Evolutionary conservation across 202 grass and related monocot genomes (phyloP).

Genomic region (Elaeis oleifera): DNA sequence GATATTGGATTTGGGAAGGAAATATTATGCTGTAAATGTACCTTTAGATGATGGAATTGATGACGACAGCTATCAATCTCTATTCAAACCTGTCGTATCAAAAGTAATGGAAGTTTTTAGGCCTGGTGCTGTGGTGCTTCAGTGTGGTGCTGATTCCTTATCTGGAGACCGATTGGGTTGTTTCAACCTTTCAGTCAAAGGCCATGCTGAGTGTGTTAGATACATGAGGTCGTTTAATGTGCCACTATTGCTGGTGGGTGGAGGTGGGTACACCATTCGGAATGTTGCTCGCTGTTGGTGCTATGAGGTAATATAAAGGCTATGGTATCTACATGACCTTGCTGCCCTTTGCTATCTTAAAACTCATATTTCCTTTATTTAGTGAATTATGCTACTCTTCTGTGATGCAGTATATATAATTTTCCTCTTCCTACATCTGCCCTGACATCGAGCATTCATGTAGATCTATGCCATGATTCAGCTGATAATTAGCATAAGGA

Average conservation of each 20-base stretch:
- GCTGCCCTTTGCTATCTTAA: not conserved
- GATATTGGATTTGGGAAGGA: slow-evolving; percentile 6
- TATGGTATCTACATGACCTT: not conserved
- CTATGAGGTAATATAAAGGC: slow-evolving; percentile 1
- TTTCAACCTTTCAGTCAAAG: slow-evolving; percentile 16
- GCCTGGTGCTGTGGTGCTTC: slow-evolving; percentile 14
- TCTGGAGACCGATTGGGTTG: slow-evolving; percentile 17
- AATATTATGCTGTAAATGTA: slow-evolving; percentile 7
- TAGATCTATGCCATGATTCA: too few species aligned
- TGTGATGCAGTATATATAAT: too few species aligned
- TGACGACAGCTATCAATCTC: slow-evolving; percentile 13
- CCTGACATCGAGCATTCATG: too few species aligned
- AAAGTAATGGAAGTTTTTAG: slow-evolving; percentile 19
- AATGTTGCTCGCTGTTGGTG: slow-evolving; percentile 19
- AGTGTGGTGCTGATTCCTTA: slow-evolving; percentile 16
- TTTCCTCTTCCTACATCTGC: too few species aligned
- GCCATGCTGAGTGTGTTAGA: slow-evolving; percentile 16
- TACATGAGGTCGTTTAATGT: slow-evolving; percentile 18
- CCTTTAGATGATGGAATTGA: slow-evolving; percentile 17
- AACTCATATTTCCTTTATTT: too few species aligned
- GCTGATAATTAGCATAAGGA: too few species aligned
- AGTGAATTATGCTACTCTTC: too few species aligned
- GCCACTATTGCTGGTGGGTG: slow-evolving; percentile 10
- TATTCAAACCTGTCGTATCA: slow-evolving; percentile 11
- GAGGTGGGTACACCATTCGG: slow-evolving; percentile 8